These are phyloP conservation scores for Vaccinium macrocarpon DNA, from an alignment of 148 eudicot species.

Conservation along the genomic window DNA sequence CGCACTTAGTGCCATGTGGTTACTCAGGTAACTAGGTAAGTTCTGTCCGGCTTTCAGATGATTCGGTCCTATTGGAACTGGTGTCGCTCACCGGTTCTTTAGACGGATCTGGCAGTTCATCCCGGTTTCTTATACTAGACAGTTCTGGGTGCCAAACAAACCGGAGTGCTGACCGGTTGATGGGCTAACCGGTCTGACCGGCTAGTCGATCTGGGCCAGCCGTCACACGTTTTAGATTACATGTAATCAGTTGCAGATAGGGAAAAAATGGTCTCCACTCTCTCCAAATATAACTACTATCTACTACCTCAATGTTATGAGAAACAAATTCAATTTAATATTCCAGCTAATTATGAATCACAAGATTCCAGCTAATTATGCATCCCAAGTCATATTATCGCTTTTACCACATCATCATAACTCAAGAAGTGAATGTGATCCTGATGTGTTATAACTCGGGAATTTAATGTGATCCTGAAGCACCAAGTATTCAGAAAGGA, in stretches of 20 bases:
- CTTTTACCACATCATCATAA: no score
- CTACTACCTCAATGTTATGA: neutral
- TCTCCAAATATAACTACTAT: neutral
- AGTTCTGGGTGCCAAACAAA: no score
- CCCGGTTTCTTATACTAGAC: no score
- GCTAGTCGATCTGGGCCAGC: neutral
- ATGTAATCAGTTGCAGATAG: neutral
- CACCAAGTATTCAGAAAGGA: neutral
- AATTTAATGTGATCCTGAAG: constrained; percentile 1
- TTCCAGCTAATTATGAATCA: neutral
- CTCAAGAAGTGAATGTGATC: neutral
- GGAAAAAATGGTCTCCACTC: neutral
- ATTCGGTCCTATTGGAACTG: no score
- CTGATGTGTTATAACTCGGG: neutral
- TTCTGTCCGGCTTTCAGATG: no score
- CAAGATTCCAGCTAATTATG: neutral
- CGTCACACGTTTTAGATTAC: neutral
- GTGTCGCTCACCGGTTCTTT: no score
- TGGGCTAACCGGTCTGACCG: no score
- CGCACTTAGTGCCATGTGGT: no score
- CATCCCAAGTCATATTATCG: neutral
- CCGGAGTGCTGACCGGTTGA: no score
- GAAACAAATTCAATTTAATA: neutral
- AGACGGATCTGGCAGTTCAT: no score
- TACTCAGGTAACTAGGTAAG: no score